These are phyloP conservation scores for Dalbergia cochinchinensis DNA, from an alignment of 306 rosid genomes.

Conservation along the genomic window DNA sequence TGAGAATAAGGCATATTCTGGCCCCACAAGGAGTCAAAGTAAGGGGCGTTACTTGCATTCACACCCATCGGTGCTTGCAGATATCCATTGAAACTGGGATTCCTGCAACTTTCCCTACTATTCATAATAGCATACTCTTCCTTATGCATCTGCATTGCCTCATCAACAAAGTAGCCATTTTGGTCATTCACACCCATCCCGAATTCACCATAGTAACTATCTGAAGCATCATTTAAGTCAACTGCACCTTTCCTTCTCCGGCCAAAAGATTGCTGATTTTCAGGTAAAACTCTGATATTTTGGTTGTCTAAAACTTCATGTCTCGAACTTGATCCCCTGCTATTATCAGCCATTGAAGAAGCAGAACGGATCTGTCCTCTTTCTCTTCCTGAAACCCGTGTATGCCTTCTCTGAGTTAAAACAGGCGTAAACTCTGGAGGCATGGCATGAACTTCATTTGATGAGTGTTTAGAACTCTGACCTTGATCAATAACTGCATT, in stretches of 20 bases:
- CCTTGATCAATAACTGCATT: background rate
- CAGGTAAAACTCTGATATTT: conserved; percentile 41
- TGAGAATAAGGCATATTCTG: conserved; percentile 55
- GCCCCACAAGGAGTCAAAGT: conserved; percentile 59
- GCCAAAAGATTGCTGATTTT: conserved; percentile 49
- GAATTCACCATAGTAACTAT: conserved; percentile 50
- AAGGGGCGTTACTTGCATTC: conserved; percentile 53
- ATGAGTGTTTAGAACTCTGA: background rate
- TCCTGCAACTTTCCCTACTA: background rate
- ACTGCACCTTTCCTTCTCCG: conserved; percentile 48
- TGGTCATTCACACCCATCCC: conserved; percentile 42
- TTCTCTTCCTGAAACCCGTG: conserved; percentile 44
- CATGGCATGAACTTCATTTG: conserved; percentile 57
- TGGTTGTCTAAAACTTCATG: conserved; percentile 49
- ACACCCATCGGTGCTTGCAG: conserved; percentile 59
- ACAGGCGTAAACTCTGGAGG: conserved; percentile 67
- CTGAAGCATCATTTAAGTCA: conserved; percentile 54
- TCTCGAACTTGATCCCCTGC: conserved; percentile 52
- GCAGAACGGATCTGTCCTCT: conserved; percentile 38
- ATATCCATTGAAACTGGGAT: conserved; percentile 59
- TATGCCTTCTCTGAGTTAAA: conserved; percentile 51
- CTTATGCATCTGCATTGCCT: conserved; percentile 46
- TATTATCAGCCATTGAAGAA: conserved; percentile 51
- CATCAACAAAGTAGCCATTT: conserved; percentile 51
- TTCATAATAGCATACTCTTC: conserved; percentile 66